Evolutionary conservation across 345 rosid genomes (phyloP).

Genomic region (Excoecaria agallocha): DNA sequence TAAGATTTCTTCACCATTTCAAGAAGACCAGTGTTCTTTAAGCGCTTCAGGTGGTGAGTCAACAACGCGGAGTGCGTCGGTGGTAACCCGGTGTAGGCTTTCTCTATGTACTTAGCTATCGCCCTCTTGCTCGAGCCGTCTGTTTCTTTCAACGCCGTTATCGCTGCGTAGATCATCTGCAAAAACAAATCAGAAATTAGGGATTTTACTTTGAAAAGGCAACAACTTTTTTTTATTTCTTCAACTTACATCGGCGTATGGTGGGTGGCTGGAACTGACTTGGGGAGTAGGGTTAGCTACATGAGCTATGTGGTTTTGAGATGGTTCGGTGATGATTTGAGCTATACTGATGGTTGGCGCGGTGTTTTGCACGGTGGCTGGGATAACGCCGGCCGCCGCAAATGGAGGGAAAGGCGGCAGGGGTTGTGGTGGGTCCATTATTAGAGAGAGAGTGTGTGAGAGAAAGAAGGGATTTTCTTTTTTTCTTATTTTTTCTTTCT

Average conservation of each 20-base stretch:
- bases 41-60: constrained; percentile 54
- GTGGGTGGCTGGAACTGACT: constrained; percentile 10
- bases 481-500: neutral
- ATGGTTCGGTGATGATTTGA: neutral
- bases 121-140: constrained; percentile 80
- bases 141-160: constrained; percentile 56
- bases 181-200: neutral
- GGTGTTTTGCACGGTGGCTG: neutral
- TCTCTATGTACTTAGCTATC: constrained; percentile 65
- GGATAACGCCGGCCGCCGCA: constrained; percentile 3
- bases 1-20: constrained; percentile 63
- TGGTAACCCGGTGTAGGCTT: constrained; percentile 44
- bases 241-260: constrained; percentile 26
- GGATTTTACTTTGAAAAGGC: neutral
- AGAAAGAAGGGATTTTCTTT: neutral
- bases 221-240: neutral
- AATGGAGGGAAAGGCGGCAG: neutral
- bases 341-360: neutral
- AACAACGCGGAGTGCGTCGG: constrained; percentile 49
- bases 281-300: constrained; percentile 20
- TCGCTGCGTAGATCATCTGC: constrained; percentile 76
- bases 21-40: constrained; percentile 54
- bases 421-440: constrained; percentile 23
- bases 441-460: constrained; percentile 2
- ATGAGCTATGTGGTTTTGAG: constrained; percentile 17